Percentiles rank a stretch among this genome's conserved stretches.
Conservation (phyloP, 257 asterid species). For the Solanum dulcamara region DNA sequence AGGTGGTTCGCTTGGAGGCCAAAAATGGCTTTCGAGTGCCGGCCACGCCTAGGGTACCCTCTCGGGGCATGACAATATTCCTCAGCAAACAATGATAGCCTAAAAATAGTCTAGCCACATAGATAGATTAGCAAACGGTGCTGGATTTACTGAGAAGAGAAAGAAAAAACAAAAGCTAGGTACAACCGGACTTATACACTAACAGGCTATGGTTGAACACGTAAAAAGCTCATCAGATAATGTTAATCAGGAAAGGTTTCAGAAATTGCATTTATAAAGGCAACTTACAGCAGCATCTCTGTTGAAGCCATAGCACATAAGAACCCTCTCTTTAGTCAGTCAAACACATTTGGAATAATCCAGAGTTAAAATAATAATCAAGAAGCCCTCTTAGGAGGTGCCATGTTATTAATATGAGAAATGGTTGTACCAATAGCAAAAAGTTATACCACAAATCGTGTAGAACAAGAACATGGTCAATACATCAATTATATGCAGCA, state of each 20-base stretch:
- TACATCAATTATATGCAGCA: background rate
- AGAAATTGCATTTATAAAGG: background rate
- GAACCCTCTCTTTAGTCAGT: background rate
- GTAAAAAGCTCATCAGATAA: background rate
- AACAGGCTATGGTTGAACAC: background rate
- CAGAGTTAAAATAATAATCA: slow-evolving; percentile 7
- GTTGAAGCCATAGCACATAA: background rate
- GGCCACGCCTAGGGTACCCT: no score
- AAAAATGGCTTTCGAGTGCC: no score
- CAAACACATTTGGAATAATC: background rate
- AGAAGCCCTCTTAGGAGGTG: slow-evolving; percentile 72
- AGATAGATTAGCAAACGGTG: background rate
- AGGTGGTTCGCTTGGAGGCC: no score
- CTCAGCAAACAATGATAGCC: background rate
- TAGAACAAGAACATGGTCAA: background rate
- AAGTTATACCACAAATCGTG: slow-evolving; percentile 44
- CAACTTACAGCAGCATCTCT: background rate
- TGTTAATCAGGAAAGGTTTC: background rate
- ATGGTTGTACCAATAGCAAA: slow-evolving; percentile 21
- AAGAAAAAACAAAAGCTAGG: background rate
- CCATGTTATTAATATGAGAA: slow-evolving; percentile 58
- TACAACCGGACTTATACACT: background rate
- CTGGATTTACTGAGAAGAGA: background rate
- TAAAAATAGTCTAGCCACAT: background rate
- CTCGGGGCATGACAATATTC: no score